phyloP scores from a whole-genome alignment of 1,139 yeast genomes.

The Schizosaccharomyces versatilis region DNA sequence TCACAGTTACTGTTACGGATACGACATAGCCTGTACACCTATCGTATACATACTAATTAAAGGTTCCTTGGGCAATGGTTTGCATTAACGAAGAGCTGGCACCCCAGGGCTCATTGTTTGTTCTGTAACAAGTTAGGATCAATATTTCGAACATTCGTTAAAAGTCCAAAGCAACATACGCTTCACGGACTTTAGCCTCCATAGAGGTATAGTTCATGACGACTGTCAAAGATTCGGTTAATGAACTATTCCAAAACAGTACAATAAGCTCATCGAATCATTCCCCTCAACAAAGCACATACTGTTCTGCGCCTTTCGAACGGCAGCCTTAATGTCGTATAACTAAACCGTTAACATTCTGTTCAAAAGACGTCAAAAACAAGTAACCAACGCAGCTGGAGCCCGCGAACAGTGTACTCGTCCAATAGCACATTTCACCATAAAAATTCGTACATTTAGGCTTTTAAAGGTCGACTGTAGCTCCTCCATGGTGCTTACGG shows the following conservation, averaged over 20 bases:
- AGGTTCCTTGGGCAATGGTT: constrained; percentile 85
- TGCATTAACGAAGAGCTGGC: constrained; percentile 77
- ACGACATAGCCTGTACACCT: too few species aligned
- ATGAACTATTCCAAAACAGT: constrained; percentile 13
- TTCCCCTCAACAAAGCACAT: constrained; percentile 11
- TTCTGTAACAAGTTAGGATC: constrained; percentile 31
- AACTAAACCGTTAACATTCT: constrained; percentile 15
- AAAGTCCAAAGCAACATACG: background rate
- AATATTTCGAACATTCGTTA: background rate
- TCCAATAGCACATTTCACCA: too few species aligned
- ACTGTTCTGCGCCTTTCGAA: constrained; percentile 79
- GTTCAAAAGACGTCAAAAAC: too few species aligned
- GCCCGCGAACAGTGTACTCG: too few species aligned
- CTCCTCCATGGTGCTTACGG: too few species aligned
- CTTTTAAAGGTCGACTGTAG: too few species aligned
- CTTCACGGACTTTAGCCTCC: constrained; percentile 55
- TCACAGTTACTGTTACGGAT: background rate
- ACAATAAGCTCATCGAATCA: constrained; percentile 5
- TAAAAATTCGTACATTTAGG: too few species aligned
- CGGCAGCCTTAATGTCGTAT: constrained; percentile 92
- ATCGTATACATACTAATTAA: constrained; percentile 31
- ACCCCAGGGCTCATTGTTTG: constrained; percentile 99
- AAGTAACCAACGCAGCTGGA: too few species aligned
- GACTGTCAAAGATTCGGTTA: constrained; percentile 17
- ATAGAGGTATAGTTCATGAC: constrained; percentile 86